Conservation (phyloP, 441 rosid genomes). For the Eruca vesicaria region DNA sequence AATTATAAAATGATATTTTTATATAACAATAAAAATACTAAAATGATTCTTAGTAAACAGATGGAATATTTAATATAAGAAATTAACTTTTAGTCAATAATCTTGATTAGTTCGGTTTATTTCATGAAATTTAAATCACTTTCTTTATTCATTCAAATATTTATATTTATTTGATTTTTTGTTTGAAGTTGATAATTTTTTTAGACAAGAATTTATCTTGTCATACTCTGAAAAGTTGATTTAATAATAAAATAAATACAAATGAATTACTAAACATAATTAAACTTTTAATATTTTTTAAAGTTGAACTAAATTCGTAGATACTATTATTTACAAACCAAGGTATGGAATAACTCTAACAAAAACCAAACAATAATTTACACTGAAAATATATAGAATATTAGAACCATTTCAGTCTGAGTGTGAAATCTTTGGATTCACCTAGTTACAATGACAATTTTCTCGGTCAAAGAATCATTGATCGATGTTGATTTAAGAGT, state of each 20-base stretch:
- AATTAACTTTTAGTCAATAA: background rate
- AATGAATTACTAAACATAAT: background rate
- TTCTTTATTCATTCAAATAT: background rate
- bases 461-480: conserved; percentile 27
- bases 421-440: conserved; percentile 15
- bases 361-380: background rate
- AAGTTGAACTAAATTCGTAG: background rate
- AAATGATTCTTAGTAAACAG: too few relatives aligned
- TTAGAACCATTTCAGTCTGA: conserved; percentile 5
- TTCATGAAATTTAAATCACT: background rate
- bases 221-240: too few relatives aligned
- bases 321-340: background rate
- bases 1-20: too few relatives aligned
- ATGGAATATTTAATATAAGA: background rate
- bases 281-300: background rate
- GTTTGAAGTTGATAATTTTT: background rate
- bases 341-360: background rate
- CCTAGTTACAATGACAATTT: background rate
- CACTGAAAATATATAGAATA: background rate
- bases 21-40: too few relatives aligned
- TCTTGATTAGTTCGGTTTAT: background rate
- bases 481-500: conserved; percentile 24
- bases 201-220: too few relatives aligned
- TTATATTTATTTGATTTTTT: too few relatives aligned
- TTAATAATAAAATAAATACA: too few relatives aligned